Evolutionary conservation across 2,329 filamentous ascomycete genomes (phyloP).

Genomic region (Pseudogymnoascus sp.): DNA sequence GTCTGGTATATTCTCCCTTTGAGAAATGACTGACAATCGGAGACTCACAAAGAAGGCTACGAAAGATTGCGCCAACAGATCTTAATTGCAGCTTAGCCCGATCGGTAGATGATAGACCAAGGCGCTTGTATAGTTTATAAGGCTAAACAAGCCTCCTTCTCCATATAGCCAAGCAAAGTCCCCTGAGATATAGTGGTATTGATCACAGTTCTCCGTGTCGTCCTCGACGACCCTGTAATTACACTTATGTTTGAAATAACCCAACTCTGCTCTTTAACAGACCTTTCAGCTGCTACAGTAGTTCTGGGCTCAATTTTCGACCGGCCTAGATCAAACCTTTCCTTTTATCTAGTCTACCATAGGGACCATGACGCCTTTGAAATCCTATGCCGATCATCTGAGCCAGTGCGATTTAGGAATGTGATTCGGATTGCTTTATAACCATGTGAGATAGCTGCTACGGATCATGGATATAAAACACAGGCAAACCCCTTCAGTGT

Average conservation of each 20-base stretch:
- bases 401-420: not conserved
- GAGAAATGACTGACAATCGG: not conserved
- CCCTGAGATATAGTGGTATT: not conserved
- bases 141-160: conserved; percentile 1
- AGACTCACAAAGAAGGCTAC: not conserved
- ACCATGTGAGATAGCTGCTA: not conserved
- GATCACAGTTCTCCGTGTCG: not conserved
- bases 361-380: not conserved
- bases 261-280: not conserved
- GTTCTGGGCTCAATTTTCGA: not conserved
- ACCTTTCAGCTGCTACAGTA: not conserved
- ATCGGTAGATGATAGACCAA: not conserved
- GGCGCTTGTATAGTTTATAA: not conserved
- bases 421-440: not conserved
- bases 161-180: not conserved
- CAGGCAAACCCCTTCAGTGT: not conserved
- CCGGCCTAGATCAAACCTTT: not conserved
- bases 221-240: not conserved
- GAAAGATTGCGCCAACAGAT: not conserved
- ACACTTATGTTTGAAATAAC: not conserved
- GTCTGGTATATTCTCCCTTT: not conserved
- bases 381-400: not conserved
- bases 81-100: not conserved
- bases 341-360: not conserved
- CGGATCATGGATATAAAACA: not conserved